phyloP scores from a whole-genome alignment of 306 rosid species.

The Vachellia collinsii region DNA sequence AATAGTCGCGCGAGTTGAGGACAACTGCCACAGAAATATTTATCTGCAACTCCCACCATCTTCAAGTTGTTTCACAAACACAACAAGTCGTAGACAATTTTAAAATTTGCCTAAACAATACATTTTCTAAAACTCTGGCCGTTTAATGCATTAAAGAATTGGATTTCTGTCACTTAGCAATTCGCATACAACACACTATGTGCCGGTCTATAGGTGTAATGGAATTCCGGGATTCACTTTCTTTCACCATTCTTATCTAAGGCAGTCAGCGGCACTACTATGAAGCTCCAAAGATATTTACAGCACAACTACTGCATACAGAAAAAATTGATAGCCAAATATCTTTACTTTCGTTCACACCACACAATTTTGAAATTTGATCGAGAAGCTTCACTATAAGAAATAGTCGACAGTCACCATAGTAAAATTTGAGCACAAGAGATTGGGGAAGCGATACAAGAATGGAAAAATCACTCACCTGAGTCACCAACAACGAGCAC shows the following conservation, averaged over 20 bases:
- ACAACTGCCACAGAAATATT: neutral
- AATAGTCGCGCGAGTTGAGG: neutral
- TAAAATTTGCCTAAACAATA: neutral
- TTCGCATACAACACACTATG: too few species aligned
- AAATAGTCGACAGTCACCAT: neutral
- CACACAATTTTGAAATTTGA: neutral
- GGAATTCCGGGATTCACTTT: neutral
- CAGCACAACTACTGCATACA: neutral
- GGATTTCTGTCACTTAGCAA: neutral
- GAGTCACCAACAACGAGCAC: slow-evolving; percentile 80
- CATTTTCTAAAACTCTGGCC: neutral
- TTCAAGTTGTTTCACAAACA: slow-evolving; percentile 18
- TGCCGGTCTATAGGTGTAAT: neutral
- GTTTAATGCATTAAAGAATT: slow-evolving; percentile 11
- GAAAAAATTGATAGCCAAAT: neutral
- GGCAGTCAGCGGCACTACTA: neutral
- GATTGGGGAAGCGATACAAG: slow-evolving; percentile 16
- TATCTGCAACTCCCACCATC: slow-evolving; percentile 2
- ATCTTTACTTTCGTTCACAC: neutral
- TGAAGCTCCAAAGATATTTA: neutral
- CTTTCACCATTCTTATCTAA: slow-evolving; percentile 4
- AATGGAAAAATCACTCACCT: slow-evolving; percentile 44
- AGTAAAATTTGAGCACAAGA: neutral
- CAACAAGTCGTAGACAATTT: neutral
- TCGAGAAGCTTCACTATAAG: neutral